Evolutionary conservation across 768 basidiomycete species (phyloP).

Genomic region (Amanita rubescens): DNA sequence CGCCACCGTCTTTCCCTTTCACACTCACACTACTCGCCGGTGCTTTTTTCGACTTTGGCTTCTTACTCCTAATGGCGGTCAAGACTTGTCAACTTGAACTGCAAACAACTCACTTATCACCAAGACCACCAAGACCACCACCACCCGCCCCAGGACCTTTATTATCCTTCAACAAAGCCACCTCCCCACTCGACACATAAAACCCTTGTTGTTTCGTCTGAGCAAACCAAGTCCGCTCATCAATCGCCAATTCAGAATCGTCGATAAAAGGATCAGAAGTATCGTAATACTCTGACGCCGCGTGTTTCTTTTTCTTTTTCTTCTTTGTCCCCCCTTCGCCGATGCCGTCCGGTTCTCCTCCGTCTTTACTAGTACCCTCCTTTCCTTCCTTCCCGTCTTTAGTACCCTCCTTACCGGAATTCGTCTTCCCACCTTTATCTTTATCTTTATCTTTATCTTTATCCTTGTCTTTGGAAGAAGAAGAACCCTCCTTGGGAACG

Average conservation of each 20-base stretch:
- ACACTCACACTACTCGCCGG: constrained; percentile 13
- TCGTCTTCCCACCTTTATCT: not conserved
- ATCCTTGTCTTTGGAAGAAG: constrained; percentile 21
- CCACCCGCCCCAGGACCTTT: not conserved
- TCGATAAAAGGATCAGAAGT: constrained; percentile 92
- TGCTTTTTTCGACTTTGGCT: constrained; percentile 60
- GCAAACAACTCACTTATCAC: constrained; percentile 34
- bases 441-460: constrained; percentile 16
- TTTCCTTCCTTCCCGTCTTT: not conserved
- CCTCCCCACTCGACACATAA: constrained; percentile 85
- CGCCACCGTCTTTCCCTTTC: not conserved
- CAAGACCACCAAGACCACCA: not conserved
- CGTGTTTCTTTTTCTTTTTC: constrained; percentile 41
- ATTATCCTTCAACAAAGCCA: constrained; percentile 73
- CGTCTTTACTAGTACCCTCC: not conserved
- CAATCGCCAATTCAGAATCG: constrained; percentile 87
- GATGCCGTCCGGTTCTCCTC: not conserved
- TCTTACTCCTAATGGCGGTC: constrained; percentile 55
- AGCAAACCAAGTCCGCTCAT: constrained; percentile 86
- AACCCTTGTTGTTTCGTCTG: constrained; percentile 91
- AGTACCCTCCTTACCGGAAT: not conserved
- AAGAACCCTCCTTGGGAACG: constrained; percentile 14
- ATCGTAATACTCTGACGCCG: constrained; percentile 79
- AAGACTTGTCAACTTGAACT: too few species aligned
- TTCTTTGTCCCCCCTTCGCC: constrained; percentile 24